A percentile compares a stretch with the other conserved stretches of the same genome.
These are phyloP conservation scores for Bifiguratus adelaidae DNA, from an alignment of 192 early-diverging fungal species.

Conservation along the genomic window DNA sequence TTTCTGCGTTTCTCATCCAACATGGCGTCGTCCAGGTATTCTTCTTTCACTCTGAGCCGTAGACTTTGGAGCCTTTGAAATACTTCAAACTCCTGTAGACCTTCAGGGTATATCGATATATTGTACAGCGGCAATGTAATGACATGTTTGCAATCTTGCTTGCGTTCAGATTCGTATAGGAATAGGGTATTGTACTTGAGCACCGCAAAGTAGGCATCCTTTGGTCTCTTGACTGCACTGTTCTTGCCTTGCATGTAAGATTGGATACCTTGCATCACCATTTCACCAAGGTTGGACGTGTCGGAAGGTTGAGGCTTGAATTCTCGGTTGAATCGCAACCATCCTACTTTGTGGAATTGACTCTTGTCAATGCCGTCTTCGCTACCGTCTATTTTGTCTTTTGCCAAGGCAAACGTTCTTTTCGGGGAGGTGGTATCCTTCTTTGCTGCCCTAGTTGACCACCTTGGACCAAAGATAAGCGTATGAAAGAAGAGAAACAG, in stretches of 20 bases:
- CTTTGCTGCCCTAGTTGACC: background rate
- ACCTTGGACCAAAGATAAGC: no score
- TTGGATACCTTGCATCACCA: conserved; percentile 16
- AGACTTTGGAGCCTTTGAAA: conserved; percentile 49
- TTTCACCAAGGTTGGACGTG: conserved; percentile 13
- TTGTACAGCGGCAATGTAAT: conserved; percentile 58
- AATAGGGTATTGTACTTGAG: conserved; percentile 73
- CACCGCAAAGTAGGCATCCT: conserved; percentile 59
- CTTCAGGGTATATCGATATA: conserved; percentile 40
- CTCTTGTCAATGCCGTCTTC: background rate
- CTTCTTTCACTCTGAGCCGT: conserved; percentile 22
- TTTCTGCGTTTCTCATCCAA: background rate
- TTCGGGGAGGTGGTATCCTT: background rate
- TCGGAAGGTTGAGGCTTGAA: conserved; percentile 7
- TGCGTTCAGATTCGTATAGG: conserved; percentile 70
- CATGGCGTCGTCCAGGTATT: background rate
- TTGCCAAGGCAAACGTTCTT: background rate
- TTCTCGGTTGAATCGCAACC: conserved; percentile 23
- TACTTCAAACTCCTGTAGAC: conserved; percentile 48
- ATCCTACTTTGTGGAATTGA: conserved; percentile 25
- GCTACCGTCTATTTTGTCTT: background rate
- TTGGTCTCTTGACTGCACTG: conserved; percentile 6
- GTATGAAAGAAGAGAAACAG: conserved; percentile 6
- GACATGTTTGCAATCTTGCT: conserved; percentile 67
- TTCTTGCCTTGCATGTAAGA: conserved; percentile 25